Evolutionary conservation across 1,139 yeast genomes (phyloP), one percentile per base, ranked within the genome.

Genomic region (Magnusiomyces suaveolens): DNA sequence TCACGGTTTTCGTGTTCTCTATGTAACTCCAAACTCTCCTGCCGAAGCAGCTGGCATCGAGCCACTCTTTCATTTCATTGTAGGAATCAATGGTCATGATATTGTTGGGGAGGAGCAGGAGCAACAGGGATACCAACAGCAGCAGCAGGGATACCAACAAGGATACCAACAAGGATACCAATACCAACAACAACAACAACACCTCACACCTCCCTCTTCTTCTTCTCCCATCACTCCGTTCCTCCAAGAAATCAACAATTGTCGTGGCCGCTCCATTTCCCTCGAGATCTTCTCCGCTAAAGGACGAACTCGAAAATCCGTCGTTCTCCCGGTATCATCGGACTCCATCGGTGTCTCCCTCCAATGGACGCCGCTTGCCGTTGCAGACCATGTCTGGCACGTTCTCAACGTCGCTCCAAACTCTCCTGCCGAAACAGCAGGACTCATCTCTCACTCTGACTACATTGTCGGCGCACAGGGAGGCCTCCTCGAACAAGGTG

Each of bases 391-490:
- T 66, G 95, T 89, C 18, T 92, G 96, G 87, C 92, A 92, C 63
- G 82, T 92, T 47, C 71, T 92, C 56, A 79, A 80, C 57, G 83
- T 92, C 14, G 82, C 85, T 53, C 81, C 78, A 20, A 80, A 81
- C 54, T 86, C 95, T 0, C 97, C 97, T 0, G 97, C 97, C 0
- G 87, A 84, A 62, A 72, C 72, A 52, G 89, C 96, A 0, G 96
- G 94, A 29, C 76, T 92, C 46, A 76, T 87, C 44, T 90, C 96
- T 0, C 84, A 84, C 63, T 82, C 92, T 1, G 98, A 92, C 67
- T 92, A 87, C 66, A 84, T 92, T 55, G 82, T 92, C 52, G 97
- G 95, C 3, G 88, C 95, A 55, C 95, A 89, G 61, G 82, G 83
- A 54, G 95, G 95, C 0, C 72, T 87, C 46, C 74, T 90, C 57